A percentile compares a stretch with the other conserved stretches of the same genome.
Conservation (phyloP, 169 alveolate genomes). For the Cryptosporidium xiaoi region DNA sequence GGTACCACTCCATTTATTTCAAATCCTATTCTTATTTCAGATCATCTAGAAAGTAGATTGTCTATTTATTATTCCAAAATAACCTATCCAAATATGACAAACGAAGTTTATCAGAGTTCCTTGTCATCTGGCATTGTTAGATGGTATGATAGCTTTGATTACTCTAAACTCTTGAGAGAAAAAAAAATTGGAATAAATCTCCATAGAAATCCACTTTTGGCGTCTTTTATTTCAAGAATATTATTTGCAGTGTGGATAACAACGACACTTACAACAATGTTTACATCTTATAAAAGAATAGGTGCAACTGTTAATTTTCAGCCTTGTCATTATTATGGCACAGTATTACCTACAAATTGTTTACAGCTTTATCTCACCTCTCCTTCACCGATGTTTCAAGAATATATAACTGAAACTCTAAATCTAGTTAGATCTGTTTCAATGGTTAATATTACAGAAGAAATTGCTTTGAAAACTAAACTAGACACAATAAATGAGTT, state of each 20-base stretch:
- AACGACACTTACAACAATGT: constrained; percentile 6
- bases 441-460: constrained; percentile 25
- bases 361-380: constrained; percentile 31
- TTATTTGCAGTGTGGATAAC: constrained; percentile 47
- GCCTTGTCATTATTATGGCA: constrained; percentile 52
- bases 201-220: constrained; percentile 1
- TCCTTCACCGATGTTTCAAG: constrained; percentile 71
- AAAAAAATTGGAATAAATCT: neutral
- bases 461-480: constrained; percentile 17
- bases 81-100: constrained; percentile 30
- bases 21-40: constrained; percentile 34
- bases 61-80: constrained; percentile 37
- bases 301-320: constrained; percentile 68
- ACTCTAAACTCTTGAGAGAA: constrained; percentile 17
- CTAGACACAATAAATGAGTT: constrained; percentile 28
- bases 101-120: constrained; percentile 35
- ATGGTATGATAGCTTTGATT: constrained; percentile 62
- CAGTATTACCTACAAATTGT: constrained; percentile 52
- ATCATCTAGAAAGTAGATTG: constrained; percentile 7
- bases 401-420: constrained; percentile 17
- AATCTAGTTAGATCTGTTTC: constrained; percentile 25
- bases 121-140: constrained; percentile 55
- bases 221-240: constrained; percentile 41
- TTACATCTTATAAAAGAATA: constrained; percentile 33
- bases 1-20: constrained; percentile 64